A percentile compares a stretch with the other conserved stretches of the same genome.
phyloP scores from a whole-genome alignment of 305 asterid genomes.

The Solanum hybrid region DNA sequence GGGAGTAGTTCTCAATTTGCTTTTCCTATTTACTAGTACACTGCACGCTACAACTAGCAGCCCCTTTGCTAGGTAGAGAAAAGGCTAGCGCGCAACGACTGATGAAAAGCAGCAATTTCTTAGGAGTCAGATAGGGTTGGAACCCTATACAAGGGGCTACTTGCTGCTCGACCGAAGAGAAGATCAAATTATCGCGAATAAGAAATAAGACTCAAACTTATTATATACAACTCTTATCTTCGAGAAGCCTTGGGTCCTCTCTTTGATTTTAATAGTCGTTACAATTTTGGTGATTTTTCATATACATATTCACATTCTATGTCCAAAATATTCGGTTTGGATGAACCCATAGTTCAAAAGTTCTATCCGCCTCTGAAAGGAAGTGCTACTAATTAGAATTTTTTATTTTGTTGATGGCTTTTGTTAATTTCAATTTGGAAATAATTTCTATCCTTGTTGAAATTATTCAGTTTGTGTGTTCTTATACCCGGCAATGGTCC shows the following conservation, averaged over 20 bases:
- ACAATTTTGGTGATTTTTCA: neutral
- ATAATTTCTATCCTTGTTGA: neutral
- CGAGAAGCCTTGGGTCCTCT: neutral
- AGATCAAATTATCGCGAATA: neutral
- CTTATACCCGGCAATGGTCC: neutral
- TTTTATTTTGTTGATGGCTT: neutral
- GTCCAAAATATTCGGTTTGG: neutral
- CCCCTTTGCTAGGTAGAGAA: neutral
- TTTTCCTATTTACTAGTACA: neutral
- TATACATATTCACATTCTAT: neutral
- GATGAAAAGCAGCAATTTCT: neutral
- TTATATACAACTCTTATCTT: neutral
- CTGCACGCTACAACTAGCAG: no score
- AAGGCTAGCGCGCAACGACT: no score
- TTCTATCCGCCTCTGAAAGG: neutral
- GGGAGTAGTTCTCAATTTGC: neutral
- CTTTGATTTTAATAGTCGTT: neutral
- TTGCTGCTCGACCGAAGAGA: neutral
- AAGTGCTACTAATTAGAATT: neutral
- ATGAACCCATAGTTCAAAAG: neutral
- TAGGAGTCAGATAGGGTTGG: no score
- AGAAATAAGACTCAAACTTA: neutral
- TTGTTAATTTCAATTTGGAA: neutral
- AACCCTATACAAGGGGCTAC: neutral
- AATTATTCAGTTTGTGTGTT: neutral